Base-by-base conservation (phyloP, 2,329 filamentous ascomycete species). In the Aschersonia sp. region DNA sequence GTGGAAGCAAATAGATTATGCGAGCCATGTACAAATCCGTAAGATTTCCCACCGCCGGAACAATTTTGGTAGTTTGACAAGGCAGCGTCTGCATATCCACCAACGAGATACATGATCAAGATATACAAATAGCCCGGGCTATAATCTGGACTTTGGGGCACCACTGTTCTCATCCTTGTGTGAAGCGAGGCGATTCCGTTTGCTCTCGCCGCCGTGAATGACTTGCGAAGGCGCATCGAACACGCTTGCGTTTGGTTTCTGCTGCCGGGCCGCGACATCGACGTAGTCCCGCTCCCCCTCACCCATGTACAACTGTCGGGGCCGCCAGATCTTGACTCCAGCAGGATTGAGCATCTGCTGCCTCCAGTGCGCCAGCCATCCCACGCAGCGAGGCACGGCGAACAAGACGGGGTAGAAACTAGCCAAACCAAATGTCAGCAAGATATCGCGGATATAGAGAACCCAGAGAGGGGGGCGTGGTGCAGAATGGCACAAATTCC, bases 281-380 rank as follows among this genome's bases (percentile, higher is more conserved):
- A 71, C 58, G 49, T 73, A 73, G 10, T 68, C 59, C 32, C 70
- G 58, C 58, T 68, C 60, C 4, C 62, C 60, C 46, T 69, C 63
- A 12, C 70, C 70, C 1, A 71, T 42, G 54, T 73, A 73, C 12
- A 73, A 54, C 60, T 73, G 70, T 43, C 70, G 57, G 0, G 70
- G 70, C 1, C 70, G 56, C 67, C 70, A 73, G 54, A 73, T 73
- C 63, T 73, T 73, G 49, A 72, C 70, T 4, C 68, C 69, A 0
- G 61, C 57, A 0, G 62, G 58, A 39, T 65, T 68, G 30, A 73
- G 60, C 63, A 71, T 70, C 62, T 68, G 65, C 57, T 73, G 70
- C 14, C 71, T 64, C 70, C 70, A 73, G 57, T 73, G 70, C 3
- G 70, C 70, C 32, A 73, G 57, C 70, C 70, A 73, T 30, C 70